Base-by-base conservation (phyloP, 2,329 filamentous ascomycete species). In the Capronia epimyces region DNA sequence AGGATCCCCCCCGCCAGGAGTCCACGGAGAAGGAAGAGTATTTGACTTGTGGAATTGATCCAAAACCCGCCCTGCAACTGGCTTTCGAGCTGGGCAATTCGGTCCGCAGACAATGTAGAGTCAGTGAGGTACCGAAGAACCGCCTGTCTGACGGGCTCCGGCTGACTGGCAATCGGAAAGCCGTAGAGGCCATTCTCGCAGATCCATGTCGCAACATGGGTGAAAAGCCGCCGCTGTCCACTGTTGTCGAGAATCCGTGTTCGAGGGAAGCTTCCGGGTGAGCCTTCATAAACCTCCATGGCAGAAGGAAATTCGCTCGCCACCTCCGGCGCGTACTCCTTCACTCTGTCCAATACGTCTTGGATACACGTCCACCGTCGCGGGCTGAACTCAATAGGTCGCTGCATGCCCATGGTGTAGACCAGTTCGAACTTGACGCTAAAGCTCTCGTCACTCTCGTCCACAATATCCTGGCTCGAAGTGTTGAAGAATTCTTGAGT, bases 391-490 rank as follows among this genome's bases (percentile, higher is more conserved):
- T 84, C 77, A 0, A 82, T 68, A 0, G 73, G 58, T 1, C 62
- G 59, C 52, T 82, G 77, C 0, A 61, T 53, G 0, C 81, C 82
- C 58, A 84, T 75, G 0, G 81, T 82, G 50, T 86, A 85, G 1
- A 84, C 69, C 0, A 85, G 63, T 58, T 86, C 79, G 32, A 81
- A 82, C 43, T 77, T 79, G 3, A 75, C 71, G 37, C 71, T 79
- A 40, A 85, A 78, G 48, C 78, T 81, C 49, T 84, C 80, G 41
- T 86, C 82, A 36, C 78, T 81, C 63, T 86, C 81, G 50, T 86
- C 81, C 0, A 86, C 69, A 2, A 86, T 71, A 53, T 84, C 81
- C 0, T 79, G 68, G 0, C 74, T 70, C 1, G 63, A 51, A 0
- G 43, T n/a, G 21, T 76, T 63, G 1, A 83, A 66, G 52, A 71